These are phyloP conservation scores for Daldinia loculata DNA, from an alignment of 495 filamentous ascomycete genomes.

Conservation along the genomic window DNA sequence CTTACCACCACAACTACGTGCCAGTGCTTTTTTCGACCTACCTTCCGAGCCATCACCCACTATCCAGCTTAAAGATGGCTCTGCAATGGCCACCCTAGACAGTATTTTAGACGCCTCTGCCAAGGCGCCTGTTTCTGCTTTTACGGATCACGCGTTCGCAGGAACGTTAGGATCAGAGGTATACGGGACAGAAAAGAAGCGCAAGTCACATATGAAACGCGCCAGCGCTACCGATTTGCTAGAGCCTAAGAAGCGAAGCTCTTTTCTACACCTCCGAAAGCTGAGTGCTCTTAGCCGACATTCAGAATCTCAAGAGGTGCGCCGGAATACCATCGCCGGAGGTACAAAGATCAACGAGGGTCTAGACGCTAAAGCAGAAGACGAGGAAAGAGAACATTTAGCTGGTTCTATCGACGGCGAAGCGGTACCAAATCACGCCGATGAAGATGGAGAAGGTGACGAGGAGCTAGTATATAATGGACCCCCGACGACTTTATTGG, in stretches of 20 bases:
- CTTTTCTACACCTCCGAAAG: constrained; percentile 50
- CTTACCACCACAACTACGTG: constrained; percentile 88
- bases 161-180: constrained; percentile 74
- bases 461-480: constrained; percentile 64
- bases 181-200: constrained; percentile 63
- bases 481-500: constrained; percentile 86
- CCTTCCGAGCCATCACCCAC: constrained; percentile 60
- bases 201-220: constrained; percentile 45
- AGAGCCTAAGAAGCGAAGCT: constrained; percentile 49
- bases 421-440: constrained; percentile 52
- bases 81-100: constrained; percentile 88
- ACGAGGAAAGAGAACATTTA: constrained; percentile 43
- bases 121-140: constrained; percentile 88
- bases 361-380: constrained; percentile 43
- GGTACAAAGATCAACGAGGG: constrained; percentile 26
- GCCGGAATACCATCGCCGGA: constrained; percentile 24
- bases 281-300: constrained; percentile 42
- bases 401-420: constrained; percentile 44
- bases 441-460: constrained; percentile 50
- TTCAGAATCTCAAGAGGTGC: constrained; percentile 38
- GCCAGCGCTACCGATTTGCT: constrained; percentile 33
- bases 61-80: constrained; percentile 77
- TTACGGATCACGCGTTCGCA: constrained; percentile 89
- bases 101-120: constrained; percentile 96
- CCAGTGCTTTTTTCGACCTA: constrained; percentile 88